Evolutionary conservation across 768 basidiomycete species (phyloP).

Genomic region (Amanita jacksonii): DNA sequence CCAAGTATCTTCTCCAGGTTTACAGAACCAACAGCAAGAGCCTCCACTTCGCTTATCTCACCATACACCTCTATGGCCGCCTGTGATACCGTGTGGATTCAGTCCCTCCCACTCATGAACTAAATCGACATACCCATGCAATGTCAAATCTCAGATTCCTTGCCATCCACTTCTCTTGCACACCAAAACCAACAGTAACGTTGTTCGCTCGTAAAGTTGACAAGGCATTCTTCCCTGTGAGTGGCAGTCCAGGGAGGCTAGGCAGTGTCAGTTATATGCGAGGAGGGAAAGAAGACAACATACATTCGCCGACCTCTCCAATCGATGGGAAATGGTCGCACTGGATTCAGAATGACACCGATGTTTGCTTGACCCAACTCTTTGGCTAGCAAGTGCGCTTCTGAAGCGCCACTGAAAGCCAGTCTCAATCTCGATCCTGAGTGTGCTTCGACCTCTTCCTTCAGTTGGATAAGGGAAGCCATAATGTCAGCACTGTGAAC

Average conservation of each 20-base stretch:
- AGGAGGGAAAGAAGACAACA: conserved; percentile 12
- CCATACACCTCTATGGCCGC: conserved; percentile 23
- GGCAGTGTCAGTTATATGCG: background rate
- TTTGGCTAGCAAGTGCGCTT: conserved; percentile 65
- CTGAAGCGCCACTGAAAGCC: conserved; percentile 47
- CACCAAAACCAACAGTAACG: conserved; percentile 61
- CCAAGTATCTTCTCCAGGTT: conserved; percentile 37
- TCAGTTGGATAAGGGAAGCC: conserved; percentile 52
- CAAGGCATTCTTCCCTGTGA: conserved; percentile 42
- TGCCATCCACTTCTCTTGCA: conserved; percentile 44
- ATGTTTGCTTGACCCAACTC: conserved; percentile 59
- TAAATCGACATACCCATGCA: conserved; percentile 51
- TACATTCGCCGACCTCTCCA: conserved; percentile 64
- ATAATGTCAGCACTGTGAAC: conserved; percentile 64
- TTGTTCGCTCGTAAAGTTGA: conserved; percentile 48
- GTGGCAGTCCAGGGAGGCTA: conserved; percentile 34
- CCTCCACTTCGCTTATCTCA: conserved; percentile 21
- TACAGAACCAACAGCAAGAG: conserved; percentile 29
- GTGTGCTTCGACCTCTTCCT: conserved; percentile 45
- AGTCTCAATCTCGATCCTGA: conserved; percentile 33
- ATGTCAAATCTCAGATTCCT: conserved; percentile 67
- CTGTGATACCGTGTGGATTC: conserved; percentile 11
- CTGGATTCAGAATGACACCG: conserved; percentile 60
- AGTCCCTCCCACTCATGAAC: background rate
- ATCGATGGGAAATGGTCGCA: conserved; percentile 53